Evolutionary conservation across 176 grass and related monocot species (phyloP).

Genomic region (Triticum aestivum): DNA sequence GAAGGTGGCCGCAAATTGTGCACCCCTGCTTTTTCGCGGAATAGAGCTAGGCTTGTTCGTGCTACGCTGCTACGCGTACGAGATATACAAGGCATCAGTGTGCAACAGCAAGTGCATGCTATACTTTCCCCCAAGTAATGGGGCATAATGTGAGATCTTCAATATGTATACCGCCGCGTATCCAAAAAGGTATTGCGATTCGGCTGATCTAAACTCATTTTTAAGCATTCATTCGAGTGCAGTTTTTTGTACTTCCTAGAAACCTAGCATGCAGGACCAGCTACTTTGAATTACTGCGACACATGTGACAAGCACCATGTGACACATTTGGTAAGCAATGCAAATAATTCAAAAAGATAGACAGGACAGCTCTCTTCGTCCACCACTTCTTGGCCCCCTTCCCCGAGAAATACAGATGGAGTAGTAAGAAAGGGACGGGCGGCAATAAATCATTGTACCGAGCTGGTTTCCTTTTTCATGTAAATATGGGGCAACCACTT

Average conservation of each 20-base stretch:
- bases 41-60: background rate
- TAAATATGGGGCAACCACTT: background rate
- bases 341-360: no score
- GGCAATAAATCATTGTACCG: background rate
- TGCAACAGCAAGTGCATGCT: background rate
- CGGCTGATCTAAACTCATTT: no score
- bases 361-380: background rate
- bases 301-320: no score
- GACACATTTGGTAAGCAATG: no score
- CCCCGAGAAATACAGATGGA: no score
- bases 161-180: background rate
- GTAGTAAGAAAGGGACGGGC: background rate
- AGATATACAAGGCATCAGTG: background rate
- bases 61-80: background rate
- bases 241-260: no score
- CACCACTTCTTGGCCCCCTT: background rate
- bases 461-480: background rate
- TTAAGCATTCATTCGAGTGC: no score
- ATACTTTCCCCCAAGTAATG: background rate
- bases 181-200: no score
- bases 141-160: background rate
- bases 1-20: no score
- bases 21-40: background rate
- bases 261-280: no score
- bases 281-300: no score